These are phyloP conservation scores for Lachnellula cervina DNA, from an alignment of 2,329 filamentous ascomycete species.

Conservation along the genomic window DNA sequence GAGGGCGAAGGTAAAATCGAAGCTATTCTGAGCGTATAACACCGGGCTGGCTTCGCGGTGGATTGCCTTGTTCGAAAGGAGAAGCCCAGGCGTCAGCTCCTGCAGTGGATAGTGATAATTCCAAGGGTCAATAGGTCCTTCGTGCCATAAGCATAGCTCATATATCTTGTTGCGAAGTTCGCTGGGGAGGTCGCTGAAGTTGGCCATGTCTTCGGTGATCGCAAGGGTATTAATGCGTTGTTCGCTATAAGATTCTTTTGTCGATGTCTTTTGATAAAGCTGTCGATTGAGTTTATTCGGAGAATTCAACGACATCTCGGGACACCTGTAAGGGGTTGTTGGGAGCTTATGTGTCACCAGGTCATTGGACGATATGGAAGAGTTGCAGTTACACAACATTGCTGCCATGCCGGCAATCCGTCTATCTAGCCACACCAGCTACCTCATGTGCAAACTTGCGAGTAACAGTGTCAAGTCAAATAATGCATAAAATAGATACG, in stretches of 20 bases:
- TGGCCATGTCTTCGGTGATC: constrained; percentile 1
- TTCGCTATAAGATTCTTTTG: not conserved
- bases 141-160: constrained; percentile 1
- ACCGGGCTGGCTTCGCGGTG: constrained; percentile 19
- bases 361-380: not conserved
- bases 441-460: too few species aligned
- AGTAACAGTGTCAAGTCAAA: too few species aligned
- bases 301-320: not conserved
- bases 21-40: constrained; percentile 21
- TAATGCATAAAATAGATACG: too few species aligned
- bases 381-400: too few species aligned
- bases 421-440: too few species aligned
- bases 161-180: constrained; percentile 9
- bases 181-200: constrained; percentile 6
- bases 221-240: not conserved
- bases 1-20: constrained; percentile 15
- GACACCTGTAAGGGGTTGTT: not conserved
- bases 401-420: too few species aligned
- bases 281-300: not conserved
- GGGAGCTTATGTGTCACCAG: not conserved
- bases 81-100: constrained; percentile 9
- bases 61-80: constrained; percentile 18
- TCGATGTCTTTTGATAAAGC: not conserved
- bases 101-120: not conserved
- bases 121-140: not conserved